phyloP scores from a whole-genome alignment of 2,329 filamentous ascomycete genomes.

The Exophiala alcalophila region DNA sequence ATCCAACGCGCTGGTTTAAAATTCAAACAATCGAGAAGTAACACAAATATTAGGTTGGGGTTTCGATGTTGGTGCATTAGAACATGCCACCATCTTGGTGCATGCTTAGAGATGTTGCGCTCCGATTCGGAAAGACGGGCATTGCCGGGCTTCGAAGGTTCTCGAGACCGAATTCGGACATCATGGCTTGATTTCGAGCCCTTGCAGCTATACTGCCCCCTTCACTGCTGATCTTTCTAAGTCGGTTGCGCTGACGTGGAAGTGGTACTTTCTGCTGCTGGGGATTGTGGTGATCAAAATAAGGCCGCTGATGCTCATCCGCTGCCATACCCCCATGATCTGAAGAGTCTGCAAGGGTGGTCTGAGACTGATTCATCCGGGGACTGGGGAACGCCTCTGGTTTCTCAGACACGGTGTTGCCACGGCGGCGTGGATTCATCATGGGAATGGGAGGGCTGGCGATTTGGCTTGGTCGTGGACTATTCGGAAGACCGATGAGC shows the following conservation, averaged over 20 bases:
- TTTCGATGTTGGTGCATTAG: too few species aligned
- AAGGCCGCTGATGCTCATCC: slow-evolving; percentile 4
- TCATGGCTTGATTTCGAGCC: slow-evolving; percentile 42
- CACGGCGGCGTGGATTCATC: slow-evolving; percentile 59
- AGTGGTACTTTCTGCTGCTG: slow-evolving; percentile 11
- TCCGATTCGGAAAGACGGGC: slow-evolving; percentile 30
- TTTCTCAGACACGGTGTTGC: slow-evolving; percentile 44
- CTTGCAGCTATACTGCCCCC: slow-evolving; percentile 48
- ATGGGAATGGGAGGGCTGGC: slow-evolving; percentile 53
- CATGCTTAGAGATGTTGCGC: slow-evolving; percentile 26
- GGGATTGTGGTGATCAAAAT: slow-evolving; percentile 13
- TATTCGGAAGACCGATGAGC: slow-evolving; percentile 56
- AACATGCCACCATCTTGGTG: slow-evolving; percentile 30
- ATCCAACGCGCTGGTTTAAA: too few species aligned
- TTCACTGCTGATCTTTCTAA: slow-evolving; percentile 52
- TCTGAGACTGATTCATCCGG: slow-evolving; percentile 17
- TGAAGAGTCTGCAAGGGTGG: slow-evolving; percentile 10
- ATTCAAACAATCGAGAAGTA: too few species aligned
- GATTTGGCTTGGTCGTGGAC: slow-evolving; percentile 23
- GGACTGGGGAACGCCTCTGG: slow-evolving; percentile 14
- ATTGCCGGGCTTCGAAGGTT: slow-evolving; percentile 25
- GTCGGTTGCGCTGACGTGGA: slow-evolving; percentile 37
- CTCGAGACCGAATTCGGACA: slow-evolving; percentile 29
- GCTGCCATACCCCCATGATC: background rate
- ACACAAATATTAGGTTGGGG: too few species aligned